Percentiles rank a stretch among this genome's conserved stretches.
Conservation (phyloP, 106 monocot genomes). For the Apostasia shenzhenica region DNA sequence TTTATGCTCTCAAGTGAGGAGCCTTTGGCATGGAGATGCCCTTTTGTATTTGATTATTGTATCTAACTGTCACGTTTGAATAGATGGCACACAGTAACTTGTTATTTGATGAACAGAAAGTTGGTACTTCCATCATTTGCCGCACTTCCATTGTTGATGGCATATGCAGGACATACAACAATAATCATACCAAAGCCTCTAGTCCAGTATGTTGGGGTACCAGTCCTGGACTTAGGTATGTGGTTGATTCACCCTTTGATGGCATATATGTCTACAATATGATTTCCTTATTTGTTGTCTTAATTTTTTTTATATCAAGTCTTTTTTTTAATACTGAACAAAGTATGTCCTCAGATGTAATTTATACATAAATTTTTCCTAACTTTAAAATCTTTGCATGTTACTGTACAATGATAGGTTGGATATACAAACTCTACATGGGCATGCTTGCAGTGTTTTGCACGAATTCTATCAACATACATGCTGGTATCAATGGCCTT, state of each 20-base stretch:
- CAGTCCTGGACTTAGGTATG: slow-evolving; percentile 81
- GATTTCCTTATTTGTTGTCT: no score
- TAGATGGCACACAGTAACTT: no score
- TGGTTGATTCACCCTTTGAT: no score
- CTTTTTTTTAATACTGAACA: no score
- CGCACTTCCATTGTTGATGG: slow-evolving; percentile 95
- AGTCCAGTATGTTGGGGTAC: slow-evolving; percentile 52
- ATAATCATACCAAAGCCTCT: slow-evolving; percentile 94
- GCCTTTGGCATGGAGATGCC: no score
- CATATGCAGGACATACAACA: slow-evolving; percentile 96
- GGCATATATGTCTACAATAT: no score
- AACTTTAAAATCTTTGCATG: background rate
- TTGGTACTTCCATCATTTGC: slow-evolving; percentile 85
- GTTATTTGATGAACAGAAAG: slow-evolving; percentile 49
- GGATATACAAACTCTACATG: slow-evolving; percentile 93
- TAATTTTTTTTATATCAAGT: no score
- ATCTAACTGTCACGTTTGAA: no score
- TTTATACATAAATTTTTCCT: no score
- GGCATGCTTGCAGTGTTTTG: slow-evolving; percentile 87
- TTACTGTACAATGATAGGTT: slow-evolving; percentile 33
- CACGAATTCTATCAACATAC: slow-evolving; percentile 88
- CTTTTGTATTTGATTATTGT: no score
- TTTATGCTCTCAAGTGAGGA: no score
- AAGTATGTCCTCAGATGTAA: no score
- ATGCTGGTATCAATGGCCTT: slow-evolving; percentile 92